Percentiles rank a stretch among this genome's conserved stretches.
Evolutionary conservation across 306 rosid species (phyloP).

Genomic region (Cucurbita maxima): DNA sequence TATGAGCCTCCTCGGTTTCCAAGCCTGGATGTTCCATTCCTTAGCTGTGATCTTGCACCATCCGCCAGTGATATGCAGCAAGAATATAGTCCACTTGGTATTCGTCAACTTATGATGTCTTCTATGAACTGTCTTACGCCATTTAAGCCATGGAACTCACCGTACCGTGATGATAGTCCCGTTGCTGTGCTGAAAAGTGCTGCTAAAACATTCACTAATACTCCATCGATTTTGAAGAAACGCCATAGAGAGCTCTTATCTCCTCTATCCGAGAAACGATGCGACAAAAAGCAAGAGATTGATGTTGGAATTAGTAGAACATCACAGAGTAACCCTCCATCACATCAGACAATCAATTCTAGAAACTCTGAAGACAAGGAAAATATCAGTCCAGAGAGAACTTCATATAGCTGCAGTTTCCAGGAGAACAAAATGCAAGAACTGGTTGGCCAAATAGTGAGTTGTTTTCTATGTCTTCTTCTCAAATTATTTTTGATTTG

Average conservation of each 20-base stretch:
- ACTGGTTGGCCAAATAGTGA: constrained; percentile 28
- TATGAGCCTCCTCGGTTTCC: constrained; percentile 98
- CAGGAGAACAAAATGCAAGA: constrained; percentile 23
- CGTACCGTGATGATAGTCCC: constrained; percentile 61
- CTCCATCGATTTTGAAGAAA: constrained; percentile 91
- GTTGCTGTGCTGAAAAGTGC: constrained; percentile 76
- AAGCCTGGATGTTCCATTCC: constrained; percentile 77
- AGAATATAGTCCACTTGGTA: constrained; percentile 96
- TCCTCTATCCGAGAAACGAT: constrained; percentile 77
- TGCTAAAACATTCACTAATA: constrained; percentile 69
- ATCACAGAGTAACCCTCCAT: background rate
- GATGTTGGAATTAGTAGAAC: constrained; percentile 34
- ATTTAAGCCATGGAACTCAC: constrained; percentile 85
- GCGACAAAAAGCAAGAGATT: constrained; percentile 60
- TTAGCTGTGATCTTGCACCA: constrained; percentile 89
- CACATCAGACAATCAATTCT: constrained; percentile 13
- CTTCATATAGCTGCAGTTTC: constrained; percentile 17
- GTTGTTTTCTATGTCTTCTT: constrained; percentile 13
- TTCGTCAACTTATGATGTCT: constrained; percentile 85
- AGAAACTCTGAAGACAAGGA: constrained; percentile 36
- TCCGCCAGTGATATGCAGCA: constrained; percentile 75
- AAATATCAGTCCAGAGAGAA: constrained; percentile 28
- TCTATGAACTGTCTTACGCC: constrained; percentile 85
- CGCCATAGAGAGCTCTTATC: constrained; percentile 68
- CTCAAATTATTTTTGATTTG: background rate